Percentiles rank a stretch among this genome's conserved stretches.
phyloP scores from a whole-genome alignment of 2,329 filamentous ascomycete species.

The Colletotrichum sp. region DNA sequence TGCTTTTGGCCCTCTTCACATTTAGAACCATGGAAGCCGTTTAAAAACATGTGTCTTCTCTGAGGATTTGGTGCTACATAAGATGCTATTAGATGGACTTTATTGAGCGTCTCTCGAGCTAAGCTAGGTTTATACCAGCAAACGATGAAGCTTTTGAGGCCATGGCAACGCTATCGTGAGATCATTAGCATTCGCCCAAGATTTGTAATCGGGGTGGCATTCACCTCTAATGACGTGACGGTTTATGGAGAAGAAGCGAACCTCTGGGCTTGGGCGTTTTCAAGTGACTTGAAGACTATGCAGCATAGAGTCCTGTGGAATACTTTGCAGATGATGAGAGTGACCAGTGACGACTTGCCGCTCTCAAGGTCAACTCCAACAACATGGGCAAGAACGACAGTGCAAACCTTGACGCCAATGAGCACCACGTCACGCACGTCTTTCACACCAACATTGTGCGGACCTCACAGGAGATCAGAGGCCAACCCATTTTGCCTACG shows the following conservation, averaged over 20 bases:
- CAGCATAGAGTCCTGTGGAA: not conserved
- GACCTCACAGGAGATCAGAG: too few relatives aligned
- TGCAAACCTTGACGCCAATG: not conserved
- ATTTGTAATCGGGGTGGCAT: not conserved
- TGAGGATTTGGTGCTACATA: accelerated
- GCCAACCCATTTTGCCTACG: too few relatives aligned
- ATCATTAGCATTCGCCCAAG: accelerated
- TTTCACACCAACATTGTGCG: not conserved
- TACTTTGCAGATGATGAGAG: not conserved
- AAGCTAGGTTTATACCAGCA: too few relatives aligned
- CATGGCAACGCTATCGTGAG: accelerated
- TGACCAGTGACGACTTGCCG: not conserved
- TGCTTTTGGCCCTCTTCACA: not conserved
- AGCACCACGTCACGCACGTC: not conserved
- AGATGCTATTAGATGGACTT: not conserved
- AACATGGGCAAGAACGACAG: not conserved
- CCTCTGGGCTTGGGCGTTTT: accelerated
- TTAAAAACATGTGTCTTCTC: not conserved
- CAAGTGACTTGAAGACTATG: not conserved
- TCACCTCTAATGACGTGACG: not conserved
- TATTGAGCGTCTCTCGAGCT: not conserved
- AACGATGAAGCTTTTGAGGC: too few relatives aligned
- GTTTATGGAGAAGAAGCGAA: not conserved
- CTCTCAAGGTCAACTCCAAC: not conserved
- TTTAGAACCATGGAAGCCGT: accelerated